A percentile compares a stretch with the other conserved stretches of the same genome.
Evolutionary conservation across 192 early-diverging fungal species (phyloP).

Genomic region (Backusella tarrabulga): DNA sequence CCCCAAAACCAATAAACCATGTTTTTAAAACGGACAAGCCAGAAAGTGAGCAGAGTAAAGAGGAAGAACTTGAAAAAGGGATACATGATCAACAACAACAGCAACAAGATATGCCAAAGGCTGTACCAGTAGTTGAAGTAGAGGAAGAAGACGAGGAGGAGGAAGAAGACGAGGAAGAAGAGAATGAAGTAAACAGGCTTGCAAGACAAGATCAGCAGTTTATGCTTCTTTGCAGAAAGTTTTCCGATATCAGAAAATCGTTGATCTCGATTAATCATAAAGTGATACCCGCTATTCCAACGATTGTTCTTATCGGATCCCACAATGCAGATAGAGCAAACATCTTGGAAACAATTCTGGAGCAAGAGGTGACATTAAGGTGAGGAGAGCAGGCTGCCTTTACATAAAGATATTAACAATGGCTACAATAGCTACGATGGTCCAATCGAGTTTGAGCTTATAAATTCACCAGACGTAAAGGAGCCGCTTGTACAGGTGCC

Average conservation of each 20-base stretch:
- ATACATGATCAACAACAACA: not conserved
- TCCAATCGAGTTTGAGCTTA: slow-evolving; percentile 79
- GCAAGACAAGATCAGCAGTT: slow-evolving; percentile 66
- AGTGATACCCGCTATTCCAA: slow-evolving; percentile 80
- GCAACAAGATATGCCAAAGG: not conserved
- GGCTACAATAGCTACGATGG: slow-evolving; percentile 70
- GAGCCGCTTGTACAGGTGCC: slow-evolving; percentile 85
- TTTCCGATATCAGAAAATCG: slow-evolving; percentile 92
- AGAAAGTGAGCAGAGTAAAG: slow-evolving; percentile 8
- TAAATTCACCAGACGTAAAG: slow-evolving; percentile 70
- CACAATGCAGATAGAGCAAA: slow-evolving; percentile 84
- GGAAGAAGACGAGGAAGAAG: slow-evolving; percentile 36
- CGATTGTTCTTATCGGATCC: slow-evolving; percentile 82
- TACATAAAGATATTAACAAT: not conserved
- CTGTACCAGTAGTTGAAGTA: not conserved
- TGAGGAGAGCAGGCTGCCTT: slow-evolving; percentile 15
- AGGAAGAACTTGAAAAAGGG: slow-evolving; percentile 30
- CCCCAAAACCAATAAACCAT: slow-evolving; percentile 3
- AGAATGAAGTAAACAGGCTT: slow-evolving; percentile 29
- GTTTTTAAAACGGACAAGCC: not conserved
- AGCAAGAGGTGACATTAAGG: slow-evolving; percentile 81
- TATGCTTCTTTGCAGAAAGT: slow-evolving; percentile 84
- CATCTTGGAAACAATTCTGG: slow-evolving; percentile 82
- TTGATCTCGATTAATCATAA: slow-evolving; percentile 82
- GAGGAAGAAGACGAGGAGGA: not conserved